Conservation (phyloP, 768 basidiomycete genomes). For the Macrolepiota fuliginosa region DNA sequence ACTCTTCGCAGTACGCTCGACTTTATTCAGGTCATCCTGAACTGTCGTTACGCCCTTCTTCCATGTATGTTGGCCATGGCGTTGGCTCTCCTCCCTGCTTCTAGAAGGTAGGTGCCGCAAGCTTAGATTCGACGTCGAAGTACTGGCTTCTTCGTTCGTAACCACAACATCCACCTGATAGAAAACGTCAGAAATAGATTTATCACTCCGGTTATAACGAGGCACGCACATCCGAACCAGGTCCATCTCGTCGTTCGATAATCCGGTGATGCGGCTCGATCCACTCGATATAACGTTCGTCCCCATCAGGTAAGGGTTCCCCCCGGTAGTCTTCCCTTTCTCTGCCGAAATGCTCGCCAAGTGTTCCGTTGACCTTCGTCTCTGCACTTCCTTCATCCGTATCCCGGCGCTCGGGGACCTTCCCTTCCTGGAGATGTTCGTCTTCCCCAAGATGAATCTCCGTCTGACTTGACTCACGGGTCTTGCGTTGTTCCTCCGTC, state of each 20-base stretch:
- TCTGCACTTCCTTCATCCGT: slow-evolving; percentile 13
- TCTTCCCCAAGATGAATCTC: background rate
- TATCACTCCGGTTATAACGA: background rate
- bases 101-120: slow-evolving; percentile 48
- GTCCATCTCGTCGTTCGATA: slow-evolving; percentile 23
- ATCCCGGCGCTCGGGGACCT: slow-evolving; percentile 3
- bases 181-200: background rate
- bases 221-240: slow-evolving; percentile 28
- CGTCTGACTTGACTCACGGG: background rate
- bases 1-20: slow-evolving; percentile 20
- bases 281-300: slow-evolving; percentile 23
- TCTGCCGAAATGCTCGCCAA: slow-evolving; percentile 3
- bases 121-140: slow-evolving; percentile 52
- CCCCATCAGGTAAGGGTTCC: slow-evolving; percentile 20
- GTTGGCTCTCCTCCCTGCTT: slow-evolving; percentile 18
- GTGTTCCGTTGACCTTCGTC: background rate
- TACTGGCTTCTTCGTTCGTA: background rate
- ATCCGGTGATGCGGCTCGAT: slow-evolving; percentile 24
- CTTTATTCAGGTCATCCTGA: slow-evolving; percentile 23
- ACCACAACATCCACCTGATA: slow-evolving; percentile 10
- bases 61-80: slow-evolving; percentile 19
- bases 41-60: slow-evolving; percentile 19
- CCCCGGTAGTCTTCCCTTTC: slow-evolving; percentile 17
- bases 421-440: background rate
- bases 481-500: background rate